Evolutionary conservation across 352 stramenopile species (phyloP).

Genomic region (Phytopythium helicoides): DNA sequence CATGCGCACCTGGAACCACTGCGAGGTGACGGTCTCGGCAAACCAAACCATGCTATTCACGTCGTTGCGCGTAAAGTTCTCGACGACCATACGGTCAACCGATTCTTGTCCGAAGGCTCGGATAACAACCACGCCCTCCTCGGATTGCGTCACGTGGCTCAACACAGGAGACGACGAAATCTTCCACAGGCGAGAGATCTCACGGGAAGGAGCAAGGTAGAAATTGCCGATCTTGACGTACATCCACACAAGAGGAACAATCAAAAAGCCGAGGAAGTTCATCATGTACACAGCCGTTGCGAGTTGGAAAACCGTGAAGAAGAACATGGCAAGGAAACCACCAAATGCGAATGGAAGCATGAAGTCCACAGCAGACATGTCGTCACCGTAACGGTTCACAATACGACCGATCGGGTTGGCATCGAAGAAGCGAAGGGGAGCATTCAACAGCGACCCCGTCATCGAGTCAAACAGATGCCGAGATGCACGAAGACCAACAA

Average conservation of each 20-base stretch:
- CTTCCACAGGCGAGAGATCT: conserved; percentile 34
- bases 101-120: conserved; percentile 32
- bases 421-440: conserved; percentile 91
- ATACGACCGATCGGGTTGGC: conserved; percentile 87
- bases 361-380: conserved; percentile 89
- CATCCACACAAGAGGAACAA: conserved; percentile 79
- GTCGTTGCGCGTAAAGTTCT: conserved; percentile 26
- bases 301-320: conserved; percentile 69
- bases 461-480: conserved; percentile 84
- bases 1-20: conserved; percentile 49
- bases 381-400: conserved; percentile 85
- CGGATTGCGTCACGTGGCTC: conserved; percentile 21
- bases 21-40: conserved; percentile 18
- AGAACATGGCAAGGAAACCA: conserved; percentile 47
- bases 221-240: conserved; percentile 57
- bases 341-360: conserved; percentile 35
- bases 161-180: conserved; percentile 40
- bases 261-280: conserved; percentile 65
- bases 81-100: conserved; percentile 11
- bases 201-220: conserved; percentile 41
- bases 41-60: conserved; percentile 25
- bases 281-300: conserved; percentile 74
- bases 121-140: conserved; percentile 29
- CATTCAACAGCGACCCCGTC: conserved; percentile 75
- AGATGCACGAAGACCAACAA: conserved; percentile 32